Base-by-base conservation (phyloP, 805 yeast genomes). In the Tetrapisispora phaffii region DNA sequence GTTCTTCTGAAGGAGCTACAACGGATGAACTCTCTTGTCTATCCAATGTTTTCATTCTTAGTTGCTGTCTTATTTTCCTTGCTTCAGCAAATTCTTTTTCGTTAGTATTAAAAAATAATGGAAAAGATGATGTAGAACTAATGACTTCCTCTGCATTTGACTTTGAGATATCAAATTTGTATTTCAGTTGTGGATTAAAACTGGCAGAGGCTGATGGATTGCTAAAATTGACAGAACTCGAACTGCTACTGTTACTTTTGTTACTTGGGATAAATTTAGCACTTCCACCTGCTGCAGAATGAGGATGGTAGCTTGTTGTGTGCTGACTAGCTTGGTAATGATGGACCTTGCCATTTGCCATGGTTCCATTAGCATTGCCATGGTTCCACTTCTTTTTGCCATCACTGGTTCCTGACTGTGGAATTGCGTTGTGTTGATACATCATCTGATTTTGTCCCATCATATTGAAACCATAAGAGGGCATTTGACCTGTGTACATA, bases 61-160 rank as follows among this genome's bases (percentile, higher is more conserved):
- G 34, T 23, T 46, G 48, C 24, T 53, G 39, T 44, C 62, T 60
- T 17, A 41, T 49, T 15, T 58, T 49, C 31, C 60, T 63, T 2
- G 60, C 59, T 10, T 57, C 56, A 2, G 61, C 61, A 50, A 57
- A 69, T 13, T 56, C 59, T 16, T 58, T 53, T 39, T 62, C 57
- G 7, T 54, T 55, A 5, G 64, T 53, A 37, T 60, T 63, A 19
- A 60, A 52, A 40, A 50, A 63, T 19, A 63, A 40, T 19, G 67
- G 67, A 23, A 59, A 56, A 16, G 50, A 50, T n/a, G 50, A 39
- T 4, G 39, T 41, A 13, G 34, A 20, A 47, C 31, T 13, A 29
- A 31, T 17, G 2, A 26, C 19, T 32, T 43, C 16, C 34, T 43
- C 22, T 21, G 44, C 34, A 32, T 45, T 37, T 26, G 51, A 29